A percentile compares a stretch with the other conserved stretches of the same genome.
Evolutionary conservation across 2,329 filamentous ascomycete genomes (phyloP).

Genomic region (Botrytis medusae): DNA sequence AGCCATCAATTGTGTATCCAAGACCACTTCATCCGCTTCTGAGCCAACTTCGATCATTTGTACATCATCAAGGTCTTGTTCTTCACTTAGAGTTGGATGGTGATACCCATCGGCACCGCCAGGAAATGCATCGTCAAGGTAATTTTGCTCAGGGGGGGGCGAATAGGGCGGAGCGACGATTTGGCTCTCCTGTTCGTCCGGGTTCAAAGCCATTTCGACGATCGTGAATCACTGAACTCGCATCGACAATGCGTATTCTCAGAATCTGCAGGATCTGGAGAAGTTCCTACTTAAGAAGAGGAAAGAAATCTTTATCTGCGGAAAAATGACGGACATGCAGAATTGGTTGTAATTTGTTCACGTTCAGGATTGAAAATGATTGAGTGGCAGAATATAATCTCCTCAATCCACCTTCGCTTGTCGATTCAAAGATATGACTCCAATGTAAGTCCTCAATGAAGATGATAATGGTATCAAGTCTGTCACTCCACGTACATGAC

Average conservation of each 20-base stretch:
- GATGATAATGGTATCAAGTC: neutral
- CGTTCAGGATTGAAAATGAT: neutral
- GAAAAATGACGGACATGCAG: neutral
- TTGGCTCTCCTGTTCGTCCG: conserved; percentile 26
- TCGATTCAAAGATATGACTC: neutral
- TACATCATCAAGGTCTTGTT: neutral
- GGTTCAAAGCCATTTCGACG: conserved; percentile 12
- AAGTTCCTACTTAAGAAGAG: neutral
- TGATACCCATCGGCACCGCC: neutral
- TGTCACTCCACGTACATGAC: neutral
- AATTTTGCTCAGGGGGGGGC: neutral
- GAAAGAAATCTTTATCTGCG: neutral
- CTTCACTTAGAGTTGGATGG: neutral
- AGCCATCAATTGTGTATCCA: neutral
- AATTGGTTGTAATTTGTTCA: neutral
- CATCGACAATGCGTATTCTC: neutral
- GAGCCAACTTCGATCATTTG: neutral
- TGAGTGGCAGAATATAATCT: neutral
- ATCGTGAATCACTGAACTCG: neutral
- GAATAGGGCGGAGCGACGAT: conserved; percentile 5
- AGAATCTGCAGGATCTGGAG: too few relatives aligned
- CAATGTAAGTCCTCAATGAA: too few relatives aligned
- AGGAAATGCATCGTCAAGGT: neutral
- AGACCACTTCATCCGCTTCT: neutral
- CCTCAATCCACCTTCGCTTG: too few relatives aligned